phyloP scores from a whole-genome alignment of 1,284 basidiomycete genomes.

The Tetrapyrgos nigripes region DNA sequence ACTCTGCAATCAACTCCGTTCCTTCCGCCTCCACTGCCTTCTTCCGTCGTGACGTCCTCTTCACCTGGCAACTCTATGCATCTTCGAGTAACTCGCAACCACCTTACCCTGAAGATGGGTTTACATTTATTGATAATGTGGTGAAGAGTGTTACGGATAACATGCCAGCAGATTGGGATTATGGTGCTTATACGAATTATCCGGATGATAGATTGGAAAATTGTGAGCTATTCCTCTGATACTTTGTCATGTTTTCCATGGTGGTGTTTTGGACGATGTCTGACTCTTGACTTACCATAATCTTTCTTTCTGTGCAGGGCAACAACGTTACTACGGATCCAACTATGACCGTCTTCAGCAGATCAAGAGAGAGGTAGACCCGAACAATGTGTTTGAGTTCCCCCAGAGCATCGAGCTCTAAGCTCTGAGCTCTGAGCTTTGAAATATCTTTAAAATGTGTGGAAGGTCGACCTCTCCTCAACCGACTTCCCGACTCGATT shows the following conservation, averaged over 20 bases:
- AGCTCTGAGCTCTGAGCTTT: too few species aligned
- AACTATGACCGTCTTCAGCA: slow-evolving; percentile 12
- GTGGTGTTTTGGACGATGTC: too few species aligned
- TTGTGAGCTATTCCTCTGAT: slow-evolving; percentile 10
- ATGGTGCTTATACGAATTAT: slow-evolving; percentile 24
- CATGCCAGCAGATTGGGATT: slow-evolving; percentile 19
- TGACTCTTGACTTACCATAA: neutral
- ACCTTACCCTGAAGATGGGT: slow-evolving; percentile 29
- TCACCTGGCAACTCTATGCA: slow-evolving; percentile 34
- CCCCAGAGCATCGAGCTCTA: slow-evolving; percentile 11
- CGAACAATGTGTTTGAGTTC: slow-evolving; percentile 10
- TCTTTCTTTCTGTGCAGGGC: slow-evolving; percentile 5
- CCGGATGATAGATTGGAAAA: slow-evolving; percentile 18
- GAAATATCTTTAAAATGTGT: too few species aligned
- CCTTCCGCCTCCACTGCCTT: slow-evolving; percentile 31
- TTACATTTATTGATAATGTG: slow-evolving; percentile 27
- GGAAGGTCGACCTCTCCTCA: too few species aligned
- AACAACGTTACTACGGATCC: slow-evolving; percentile 15
- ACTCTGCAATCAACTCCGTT: slow-evolving; percentile 29
- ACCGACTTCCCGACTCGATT: too few species aligned
- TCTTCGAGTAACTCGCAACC: slow-evolving; percentile 25
- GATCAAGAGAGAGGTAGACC: slow-evolving; percentile 10
- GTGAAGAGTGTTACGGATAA: slow-evolving; percentile 16
- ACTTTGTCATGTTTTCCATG: neutral
- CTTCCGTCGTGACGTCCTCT: slow-evolving; percentile 26